Conservation (phyloP, 805 yeast species). For the Saccharomycodes ludwigii region DNA sequence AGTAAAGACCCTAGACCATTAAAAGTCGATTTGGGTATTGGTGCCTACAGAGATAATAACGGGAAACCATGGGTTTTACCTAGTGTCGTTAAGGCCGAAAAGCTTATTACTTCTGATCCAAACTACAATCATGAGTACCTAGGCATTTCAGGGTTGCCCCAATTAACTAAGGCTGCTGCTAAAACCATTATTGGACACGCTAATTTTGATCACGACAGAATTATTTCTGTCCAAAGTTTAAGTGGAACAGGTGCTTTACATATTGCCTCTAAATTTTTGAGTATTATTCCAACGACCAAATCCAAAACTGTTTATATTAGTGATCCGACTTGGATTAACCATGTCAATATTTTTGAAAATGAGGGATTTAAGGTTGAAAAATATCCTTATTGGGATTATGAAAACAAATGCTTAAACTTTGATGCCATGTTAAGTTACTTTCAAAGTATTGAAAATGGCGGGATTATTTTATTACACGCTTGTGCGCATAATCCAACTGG, state of each 20-base stretch:
- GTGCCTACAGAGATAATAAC: slow-evolving; percentile 83
- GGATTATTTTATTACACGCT: slow-evolving; percentile 76
- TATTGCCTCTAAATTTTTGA: slow-evolving; percentile 50
- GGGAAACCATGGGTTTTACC: slow-evolving; percentile 89
- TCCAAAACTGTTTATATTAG: slow-evolving; percentile 53
- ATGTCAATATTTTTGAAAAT: slow-evolving; percentile 64
- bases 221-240: slow-evolving; percentile 77
- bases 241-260: slow-evolving; percentile 97
- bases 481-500: slow-evolving; percentile 99
- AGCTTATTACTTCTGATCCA: slow-evolving; percentile 42
- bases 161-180: slow-evolving; percentile 59
- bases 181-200: slow-evolving; percentile 54
- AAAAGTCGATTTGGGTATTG: slow-evolving; percentile 82
- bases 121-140: slow-evolving; percentile 77
- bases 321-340: slow-evolving; percentile 97
- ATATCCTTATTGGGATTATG: slow-evolving; percentile 81
- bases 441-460: slow-evolving; percentile 56
- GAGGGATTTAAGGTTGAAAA: slow-evolving; percentile 53
- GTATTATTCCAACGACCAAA: slow-evolving; percentile 7
- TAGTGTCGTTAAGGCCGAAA: slow-evolving; percentile 59
- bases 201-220: slow-evolving; percentile 46
- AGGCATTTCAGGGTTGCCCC: slow-evolving; percentile 65
- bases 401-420: slow-evolving; percentile 58
- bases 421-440: slow-evolving; percentile 55
- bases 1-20: slow-evolving; percentile 41